phyloP scores from a whole-genome alignment of 768 basidiomycete genomes.

The Lentinula edodes region DNA sequence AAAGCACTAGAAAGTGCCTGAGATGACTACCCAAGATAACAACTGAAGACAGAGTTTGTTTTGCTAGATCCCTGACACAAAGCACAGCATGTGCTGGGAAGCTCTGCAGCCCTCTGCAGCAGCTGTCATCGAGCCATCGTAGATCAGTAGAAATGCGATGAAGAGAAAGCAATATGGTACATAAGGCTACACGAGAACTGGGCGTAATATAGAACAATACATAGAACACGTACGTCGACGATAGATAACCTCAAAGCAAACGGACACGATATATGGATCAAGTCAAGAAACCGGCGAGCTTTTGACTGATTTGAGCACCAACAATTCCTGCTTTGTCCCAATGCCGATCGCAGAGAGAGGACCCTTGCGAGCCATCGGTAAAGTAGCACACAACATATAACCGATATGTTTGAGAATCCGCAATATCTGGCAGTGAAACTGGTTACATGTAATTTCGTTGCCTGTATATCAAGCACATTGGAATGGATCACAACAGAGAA shows the following conservation, averaged over 20 bases:
- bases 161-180: not conserved
- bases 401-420: slow-evolving; percentile 15
- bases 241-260: slow-evolving; percentile 2
- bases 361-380: slow-evolving; percentile 52
- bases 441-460: not conserved
- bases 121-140: no score
- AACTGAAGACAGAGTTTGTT: no score
- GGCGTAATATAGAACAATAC: not conserved
- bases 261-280: not conserved
- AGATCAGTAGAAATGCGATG: not conserved
- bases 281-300: slow-evolving; percentile 19
- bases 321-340: slow-evolving; percentile 48
- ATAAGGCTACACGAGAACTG: not conserved
- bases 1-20: no score
- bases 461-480: not conserved
- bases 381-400: slow-evolving; percentile 59
- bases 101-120: no score
- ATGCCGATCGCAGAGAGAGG: slow-evolving; percentile 28
- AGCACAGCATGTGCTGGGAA: no score
- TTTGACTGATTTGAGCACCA: slow-evolving; percentile 48
- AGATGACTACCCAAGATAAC: no score
- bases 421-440: slow-evolving; percentile 2
- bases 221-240: not conserved
- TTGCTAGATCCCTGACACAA: no score
- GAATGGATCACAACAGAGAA: not conserved